Evolutionary conservation across 495 filamentous ascomycete species (phyloP), one percentile per base, ranked within the genome.

Genomic region (Coniosporium apollinis): DNA sequence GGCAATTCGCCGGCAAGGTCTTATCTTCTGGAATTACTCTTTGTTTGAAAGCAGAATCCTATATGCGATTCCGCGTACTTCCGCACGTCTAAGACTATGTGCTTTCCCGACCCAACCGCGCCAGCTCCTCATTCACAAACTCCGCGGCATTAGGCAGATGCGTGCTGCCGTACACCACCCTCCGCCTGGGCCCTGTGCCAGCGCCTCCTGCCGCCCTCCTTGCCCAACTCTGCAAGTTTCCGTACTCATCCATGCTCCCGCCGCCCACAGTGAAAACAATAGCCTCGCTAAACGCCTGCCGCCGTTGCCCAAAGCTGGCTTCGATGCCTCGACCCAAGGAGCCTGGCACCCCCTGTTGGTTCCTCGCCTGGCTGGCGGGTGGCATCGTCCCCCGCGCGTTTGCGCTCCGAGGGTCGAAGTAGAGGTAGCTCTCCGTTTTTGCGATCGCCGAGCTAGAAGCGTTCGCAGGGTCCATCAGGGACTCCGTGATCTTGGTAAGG

Each of bases 231-330:
- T 92, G 83, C 52, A 99, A 54, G 52, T 99, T 99, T 10, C 86
- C 86, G 55, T 99, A 99, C 54, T 99, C 91, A 46, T 96, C 91
- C 85, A 94, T 94, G 48, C 84, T 93, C 17, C 91, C 89, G 35
- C 89, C 89, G 8, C 89, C 89, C 14, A 99, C 87, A 11, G 84
- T 91, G 49, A 99, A 96, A 19, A 96, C 91, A 37, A 96, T 77
- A 5, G 89, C 87, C 49, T 99, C 91, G 20, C 76, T 82, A 52
- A 92, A 99, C 3, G 84, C 86, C 46, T 96, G 91, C 38, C 89
- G 65, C 26, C 87, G 61, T 57, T 94, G 87, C 0, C 89, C 89
- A 51, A 99, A 99, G 37, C 74, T 91, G 2, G 89, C 87, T 6
- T 73, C 72, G 4, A 74, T 82, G 7, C 85, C 85, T 0, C 68